A percentile compares a stretch with the other conserved stretches of the same genome.
Evolutionary conservation across 352 stramenopile species (phyloP).

Genomic region (Pythium aquatile): DNA sequence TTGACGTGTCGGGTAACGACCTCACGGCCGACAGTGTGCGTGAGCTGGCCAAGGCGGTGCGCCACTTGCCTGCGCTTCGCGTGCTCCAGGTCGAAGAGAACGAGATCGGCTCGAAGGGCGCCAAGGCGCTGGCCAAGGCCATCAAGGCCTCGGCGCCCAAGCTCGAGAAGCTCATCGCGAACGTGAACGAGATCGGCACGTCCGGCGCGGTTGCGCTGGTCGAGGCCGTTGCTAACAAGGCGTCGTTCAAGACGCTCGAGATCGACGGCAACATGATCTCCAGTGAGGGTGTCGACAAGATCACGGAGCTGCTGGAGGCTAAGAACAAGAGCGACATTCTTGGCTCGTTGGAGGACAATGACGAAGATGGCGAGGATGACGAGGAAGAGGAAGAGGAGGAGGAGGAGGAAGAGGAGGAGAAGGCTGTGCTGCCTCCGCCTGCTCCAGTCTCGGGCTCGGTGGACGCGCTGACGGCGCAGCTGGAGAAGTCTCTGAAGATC

Average conservation of each 20-base stretch:
- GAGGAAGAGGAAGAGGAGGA: slow-evolving; percentile 56
- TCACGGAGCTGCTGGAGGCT: slow-evolving; percentile 45
- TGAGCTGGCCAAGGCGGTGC: slow-evolving; percentile 45
- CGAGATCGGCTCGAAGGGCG: slow-evolving; percentile 88
- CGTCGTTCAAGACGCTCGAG: slow-evolving; percentile 49
- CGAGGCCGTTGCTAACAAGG: slow-evolving; percentile 55
- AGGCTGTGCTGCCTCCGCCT: slow-evolving; percentile 20
- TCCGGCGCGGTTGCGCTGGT: slow-evolving; percentile 86
- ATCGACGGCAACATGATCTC: slow-evolving; percentile 87
- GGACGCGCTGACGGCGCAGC: slow-evolving; percentile 41
- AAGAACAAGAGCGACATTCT: slow-evolving; percentile 58
- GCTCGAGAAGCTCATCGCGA: slow-evolving; percentile 84
- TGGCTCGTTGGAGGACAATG: slow-evolving; percentile 80
- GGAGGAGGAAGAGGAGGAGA: slow-evolving; percentile 40
- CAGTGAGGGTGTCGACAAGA: slow-evolving; percentile 50
- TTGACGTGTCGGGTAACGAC: slow-evolving; percentile 95
- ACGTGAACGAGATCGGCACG: slow-evolving; percentile 87
- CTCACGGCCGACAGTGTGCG: slow-evolving; percentile 69
- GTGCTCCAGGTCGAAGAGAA: slow-evolving; percentile 93
- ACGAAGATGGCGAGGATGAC: slow-evolving; percentile 75
- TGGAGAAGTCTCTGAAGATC: slow-evolving; percentile 50
- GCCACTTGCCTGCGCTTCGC: slow-evolving; percentile 54
- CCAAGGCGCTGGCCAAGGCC: slow-evolving; percentile 64
- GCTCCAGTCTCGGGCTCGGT: slow-evolving; percentile 30
- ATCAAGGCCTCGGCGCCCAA: slow-evolving; percentile 46